Evolutionary conservation across 148 eudicot genomes (phyloP).

Genomic region (Arctostaphylos glauca): DNA sequence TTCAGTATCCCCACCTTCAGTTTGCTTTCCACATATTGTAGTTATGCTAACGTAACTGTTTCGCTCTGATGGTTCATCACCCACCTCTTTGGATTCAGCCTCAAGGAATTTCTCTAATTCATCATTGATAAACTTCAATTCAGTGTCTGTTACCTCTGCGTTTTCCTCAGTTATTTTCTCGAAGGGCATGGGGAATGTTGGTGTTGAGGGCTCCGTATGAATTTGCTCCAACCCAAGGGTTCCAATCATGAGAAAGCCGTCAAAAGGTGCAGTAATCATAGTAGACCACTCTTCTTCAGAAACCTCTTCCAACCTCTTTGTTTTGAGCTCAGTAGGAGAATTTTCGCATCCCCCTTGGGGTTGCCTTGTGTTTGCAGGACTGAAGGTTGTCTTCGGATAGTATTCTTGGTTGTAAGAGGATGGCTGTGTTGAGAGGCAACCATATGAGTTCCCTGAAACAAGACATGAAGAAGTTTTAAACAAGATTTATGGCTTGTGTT

Average conservation of each 20-base stretch:
- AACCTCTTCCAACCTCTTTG: slow-evolving; percentile 18
- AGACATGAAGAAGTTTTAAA: slow-evolving; percentile 9
- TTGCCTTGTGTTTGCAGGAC: slow-evolving; percentile 25
- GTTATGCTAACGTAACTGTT: slow-evolving; percentile 47
- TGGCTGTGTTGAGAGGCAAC: slow-evolving; percentile 31
- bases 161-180: slow-evolving; percentile 33
- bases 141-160: slow-evolving; percentile 42
- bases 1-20: slow-evolving; percentile 31
- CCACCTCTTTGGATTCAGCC: slow-evolving; percentile 34
- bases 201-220: slow-evolving; percentile 54
- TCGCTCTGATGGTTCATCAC: slow-evolving; percentile 38
- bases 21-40: slow-evolving; percentile 35
- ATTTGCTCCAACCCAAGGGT: slow-evolving; percentile 58
- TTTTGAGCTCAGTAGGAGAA: slow-evolving; percentile 17
- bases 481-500: not conserved
- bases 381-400: slow-evolving; percentile 29
- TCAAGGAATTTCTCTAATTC: slow-evolving; percentile 61
- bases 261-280: slow-evolving; percentile 31
- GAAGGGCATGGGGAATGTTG: slow-evolving; percentile 40
- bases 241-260: slow-evolving; percentile 73
- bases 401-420: slow-evolving; percentile 32
- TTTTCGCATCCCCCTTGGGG: slow-evolving; percentile 22
- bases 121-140: slow-evolving; percentile 51
- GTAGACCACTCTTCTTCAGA: slow-evolving; percentile 29
- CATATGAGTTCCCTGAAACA: slow-evolving; percentile 39